Base-by-base conservation (phyloP, 2,329 filamentous ascomycete species). In the Camptophora hylomeconis region DNA sequence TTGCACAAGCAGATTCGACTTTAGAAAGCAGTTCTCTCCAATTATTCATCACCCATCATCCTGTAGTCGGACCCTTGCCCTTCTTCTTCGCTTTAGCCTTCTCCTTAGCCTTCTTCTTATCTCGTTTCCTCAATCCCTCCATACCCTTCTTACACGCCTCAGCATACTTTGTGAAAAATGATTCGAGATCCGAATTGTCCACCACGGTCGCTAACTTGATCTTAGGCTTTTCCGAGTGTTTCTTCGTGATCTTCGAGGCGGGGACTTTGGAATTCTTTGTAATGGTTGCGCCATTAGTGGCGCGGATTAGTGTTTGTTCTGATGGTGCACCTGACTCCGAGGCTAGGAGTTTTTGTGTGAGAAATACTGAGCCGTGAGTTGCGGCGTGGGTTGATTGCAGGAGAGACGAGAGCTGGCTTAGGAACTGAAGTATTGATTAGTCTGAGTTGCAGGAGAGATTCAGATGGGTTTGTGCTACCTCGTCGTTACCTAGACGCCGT, bases 61-160 rank as follows among this genome's bases (percentile, higher is more conserved):
- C n/a, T n/a, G n/a, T n/a, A n/a, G n/a, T n/a, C n/a, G n/a, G n/a
- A 13, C 24, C 26, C 19, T 40, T 42, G 61, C 75, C 80, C 59
- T 66, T 72, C 45, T 61, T 66, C 53, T 67, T 74, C 60, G 77
- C 81, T 39, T 79, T 82, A 52, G 79, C 80, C 45, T 79, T 75
- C 61, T 70, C 72, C 59, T 79, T 80, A 42, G 76, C 75, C 67
- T 82, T 87, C 56, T 79, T 92, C 49, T 84, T 71, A 58, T 95
- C 87, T 44, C 89, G 69, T 51, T 92, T 93, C 71, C 93, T 95
- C 57, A 98, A 52, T 5, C 77, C 75, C 26, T 70, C 67, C 84
- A 95, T 94, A 5, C 84, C 83, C 0, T 67, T 62, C 61, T 92
- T 94, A 58, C 86, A 94, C 3, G 84, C 67, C 43, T 95, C 89